phyloP scores from a whole-genome alignment of 2,329 filamentous ascomycete genomes.

The Trichoderma semiorbis region DNA sequence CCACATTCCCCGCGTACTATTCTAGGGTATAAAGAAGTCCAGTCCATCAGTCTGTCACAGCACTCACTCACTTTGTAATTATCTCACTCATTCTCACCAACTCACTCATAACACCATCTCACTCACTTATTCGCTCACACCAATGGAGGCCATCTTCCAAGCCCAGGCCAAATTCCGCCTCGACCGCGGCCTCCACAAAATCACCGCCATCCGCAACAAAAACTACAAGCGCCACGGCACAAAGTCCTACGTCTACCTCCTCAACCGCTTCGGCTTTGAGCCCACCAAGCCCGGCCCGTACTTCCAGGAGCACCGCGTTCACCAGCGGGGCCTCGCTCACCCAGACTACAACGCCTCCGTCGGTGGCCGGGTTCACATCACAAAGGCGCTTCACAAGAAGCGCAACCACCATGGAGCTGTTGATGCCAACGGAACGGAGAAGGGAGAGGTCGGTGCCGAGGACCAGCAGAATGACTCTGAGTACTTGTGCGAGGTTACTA shows the following conservation, averaged over 20 bases:
- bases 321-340: constrained; percentile 2
- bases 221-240: constrained; percentile 14
- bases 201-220: constrained; percentile 5
- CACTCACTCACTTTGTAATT: neutral
- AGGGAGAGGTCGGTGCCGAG: neutral
- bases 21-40: neutral
- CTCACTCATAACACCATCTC: neutral
- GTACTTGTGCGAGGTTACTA: constrained; percentile 21
- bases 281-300: constrained; percentile 12
- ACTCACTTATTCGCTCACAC: neutral
- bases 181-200: constrained; percentile 5
- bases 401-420: neutral
- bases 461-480: constrained; percentile 21
- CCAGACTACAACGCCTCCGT: neutral
- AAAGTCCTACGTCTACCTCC: constrained; percentile 13
- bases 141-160: constrained; percentile 6
- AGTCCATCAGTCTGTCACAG: neutral
- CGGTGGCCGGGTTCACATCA: neutral
- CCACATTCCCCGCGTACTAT: neutral
- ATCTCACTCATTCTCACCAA: neutral
- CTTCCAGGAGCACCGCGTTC: neutral
- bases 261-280: constrained; percentile 12
- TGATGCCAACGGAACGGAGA: neutral
- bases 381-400: neutral
- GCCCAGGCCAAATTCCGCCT: constrained; percentile 5